phyloP scores from a whole-genome alignment of 306 rosid species.

The Sophora flavescens region DNA sequence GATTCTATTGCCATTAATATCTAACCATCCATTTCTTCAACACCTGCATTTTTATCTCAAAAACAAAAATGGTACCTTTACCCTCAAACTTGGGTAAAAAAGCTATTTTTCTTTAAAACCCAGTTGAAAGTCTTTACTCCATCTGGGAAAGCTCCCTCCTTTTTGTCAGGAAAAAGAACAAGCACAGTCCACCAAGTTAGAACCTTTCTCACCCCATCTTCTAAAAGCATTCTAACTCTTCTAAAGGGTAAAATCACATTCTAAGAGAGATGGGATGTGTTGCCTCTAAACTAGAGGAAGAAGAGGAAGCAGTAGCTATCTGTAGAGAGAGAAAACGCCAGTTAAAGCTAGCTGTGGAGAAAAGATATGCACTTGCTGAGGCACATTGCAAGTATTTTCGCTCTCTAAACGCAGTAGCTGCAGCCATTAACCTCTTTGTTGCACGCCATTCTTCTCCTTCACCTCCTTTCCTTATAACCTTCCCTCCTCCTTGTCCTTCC shows the following conservation, averaged over 20 bases:
- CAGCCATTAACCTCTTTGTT: slow-evolving; percentile 80
- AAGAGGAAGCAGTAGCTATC: slow-evolving; percentile 77
- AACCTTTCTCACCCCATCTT: slow-evolving; percentile 56
- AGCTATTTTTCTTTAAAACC: slow-evolving; percentile 46
- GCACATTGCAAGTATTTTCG: slow-evolving; percentile 88
- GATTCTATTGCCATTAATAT: slow-evolving; percentile 4
- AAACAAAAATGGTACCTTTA: slow-evolving; percentile 48
- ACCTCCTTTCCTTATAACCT: slow-evolving; percentile 86
- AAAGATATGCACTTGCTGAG: slow-evolving; percentile 84
- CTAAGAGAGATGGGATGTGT: slow-evolving; percentile 83
- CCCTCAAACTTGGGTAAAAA: slow-evolving; percentile 45
- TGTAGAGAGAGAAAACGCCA: slow-evolving; percentile 88
- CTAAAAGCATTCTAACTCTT: slow-evolving; percentile 42
- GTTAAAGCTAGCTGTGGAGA: slow-evolving; percentile 83
- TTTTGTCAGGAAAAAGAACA: slow-evolving; percentile 58
- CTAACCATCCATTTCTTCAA: slow-evolving; percentile 31
- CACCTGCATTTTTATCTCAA: slow-evolving; percentile 42
- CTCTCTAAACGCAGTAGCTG: slow-evolving; percentile 80
- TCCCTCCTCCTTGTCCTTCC: slow-evolving; percentile 69
- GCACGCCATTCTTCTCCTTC: slow-evolving; percentile 89
- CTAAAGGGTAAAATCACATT: slow-evolving; percentile 26
- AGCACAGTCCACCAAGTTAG: slow-evolving; percentile 53
- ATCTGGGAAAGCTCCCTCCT: slow-evolving; percentile 53
- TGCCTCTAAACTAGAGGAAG: slow-evolving; percentile 95
- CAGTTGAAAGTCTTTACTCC: slow-evolving; percentile 45